These are phyloP conservation scores for Colletotrichum eremochloae DNA, from an alignment of 2,329 filamentous ascomycete genomes.

Conservation along the genomic window DNA sequence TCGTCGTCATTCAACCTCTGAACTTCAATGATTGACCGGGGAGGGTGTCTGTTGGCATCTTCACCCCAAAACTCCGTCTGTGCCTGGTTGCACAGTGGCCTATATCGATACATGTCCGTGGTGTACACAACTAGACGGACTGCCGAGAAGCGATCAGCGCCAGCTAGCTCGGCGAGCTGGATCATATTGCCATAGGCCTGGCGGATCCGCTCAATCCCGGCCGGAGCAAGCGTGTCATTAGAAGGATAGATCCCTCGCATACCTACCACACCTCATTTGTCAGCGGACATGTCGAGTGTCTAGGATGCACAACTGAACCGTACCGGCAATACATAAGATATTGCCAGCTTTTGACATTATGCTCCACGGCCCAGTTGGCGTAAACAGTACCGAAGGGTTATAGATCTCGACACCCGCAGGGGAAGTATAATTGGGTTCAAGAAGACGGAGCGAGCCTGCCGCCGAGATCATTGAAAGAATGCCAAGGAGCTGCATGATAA, in stretches of 20 bases:
- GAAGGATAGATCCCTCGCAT: conserved; percentile 51
- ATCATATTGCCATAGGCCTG: conserved; percentile 52
- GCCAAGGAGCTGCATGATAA: background rate
- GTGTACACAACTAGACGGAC: conserved; percentile 49
- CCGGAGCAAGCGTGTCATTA: conserved; percentile 49
- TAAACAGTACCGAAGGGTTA: conserved; percentile 48
- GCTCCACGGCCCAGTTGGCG: conserved; percentile 48
- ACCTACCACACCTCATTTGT: conserved; percentile 39
- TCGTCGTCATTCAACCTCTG: conserved; percentile 51
- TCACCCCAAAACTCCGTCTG: conserved; percentile 50
- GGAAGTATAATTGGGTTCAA: conserved; percentile 47
- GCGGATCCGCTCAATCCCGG: conserved; percentile 47
- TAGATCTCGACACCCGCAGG: conserved; percentile 47
- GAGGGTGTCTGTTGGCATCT: conserved; percentile 48
- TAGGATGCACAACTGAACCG: background rate
- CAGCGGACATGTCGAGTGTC: too few relatives aligned
- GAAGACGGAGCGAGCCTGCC: background rate
- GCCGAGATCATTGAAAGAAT: background rate
- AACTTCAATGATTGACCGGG: conserved; percentile 51
- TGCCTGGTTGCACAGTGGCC: conserved; percentile 50
- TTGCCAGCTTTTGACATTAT: conserved; percentile 48
- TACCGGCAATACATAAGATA: conserved; percentile 50
- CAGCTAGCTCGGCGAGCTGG: conserved; percentile 48
- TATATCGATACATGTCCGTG: conserved; percentile 52
- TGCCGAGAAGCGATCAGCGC: conserved; percentile 44